Evolutionary conservation across 306 rosid genomes (phyloP), one percentile per base, ranked within the genome.

Genomic region (Vigna trinervia): DNA sequence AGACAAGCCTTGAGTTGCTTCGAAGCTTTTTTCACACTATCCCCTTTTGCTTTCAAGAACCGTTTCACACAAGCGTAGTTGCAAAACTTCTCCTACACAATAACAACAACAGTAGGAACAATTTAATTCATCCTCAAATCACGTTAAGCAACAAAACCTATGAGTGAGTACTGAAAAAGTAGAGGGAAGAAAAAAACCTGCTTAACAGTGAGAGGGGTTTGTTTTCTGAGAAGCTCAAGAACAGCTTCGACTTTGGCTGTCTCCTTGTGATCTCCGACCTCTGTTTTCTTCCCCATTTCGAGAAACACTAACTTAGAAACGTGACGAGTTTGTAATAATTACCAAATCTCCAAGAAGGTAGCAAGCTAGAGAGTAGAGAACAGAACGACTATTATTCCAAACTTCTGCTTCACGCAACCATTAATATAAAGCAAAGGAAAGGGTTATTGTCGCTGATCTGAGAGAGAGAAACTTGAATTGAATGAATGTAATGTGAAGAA

Each of bases 1-100:
- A 96, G 96, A 57, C 98, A 96, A 62, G 98, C 88, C 69, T 92
- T 87, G 19, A 96, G 90, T 76, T 87, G 90, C 90, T 92, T 96
- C 3, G 90, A 93, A 38, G 98, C 93, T 81, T 89, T 96, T 88
- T 93, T 96, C 65, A 96, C 99, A 74, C 78, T 89, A 14, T 86
- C 98, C 10, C 98, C 99, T 58, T 93, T 96, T 0, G 89, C 85
- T 72, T 86, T 91, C 84, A 96, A 73, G 84, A 96, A 93, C 85
- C 98, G 88, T 78, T 90, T 87, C 22, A 91, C 93, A 74, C 98
- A 93, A 76, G 86, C 93, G 36, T 81, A 83, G 86, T 86, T 91
- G 53, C 99, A 96, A 69, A 91, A 96, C 88, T 96, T 96, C 90
- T 91, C 99, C 99, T 96, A 75, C 56, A 32, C 17, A 34, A 41